Evolutionary conservation across 177 flowering plant species (phyloP), one percentile per base, ranked within the genome.

Genomic region (Vitis hybrid): DNA sequence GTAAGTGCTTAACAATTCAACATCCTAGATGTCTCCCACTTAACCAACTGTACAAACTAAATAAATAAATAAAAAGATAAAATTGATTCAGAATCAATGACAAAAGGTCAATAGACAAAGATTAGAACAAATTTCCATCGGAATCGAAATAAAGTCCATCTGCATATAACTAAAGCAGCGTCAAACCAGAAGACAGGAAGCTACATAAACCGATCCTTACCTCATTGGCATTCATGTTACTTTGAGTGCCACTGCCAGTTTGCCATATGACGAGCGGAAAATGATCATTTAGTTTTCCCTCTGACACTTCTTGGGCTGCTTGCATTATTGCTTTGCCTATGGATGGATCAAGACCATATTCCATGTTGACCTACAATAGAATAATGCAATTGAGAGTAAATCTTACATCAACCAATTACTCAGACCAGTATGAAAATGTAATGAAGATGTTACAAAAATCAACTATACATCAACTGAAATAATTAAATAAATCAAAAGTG

Each of bases 191-290:
- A 60, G 11, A 10, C 14, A 15, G 48, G 48, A 5, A 40, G 48
- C 48, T 45, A 34, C 21, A 68, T 23, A 65, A 64, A 60, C 23
- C 26, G 5, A 17, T 5, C 19, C 69, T 56, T 17, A 92, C 99
- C 99, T 96, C 99, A 82, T 96, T 96, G 57, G 99, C 98, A 73
- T 96, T 96, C 99, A 96, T 96, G 82, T 94, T 94, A 72, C 97
- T 92, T 77, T 96, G 99, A 64, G 98, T 94, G 57, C 99, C 98
- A 82, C 98, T 94, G 60, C 97, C 98, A 78, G 98, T 96, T 81
- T 96, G 99, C 99, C 99, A 96, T 57, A 96, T 87, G 12, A 96
- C 99, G 66, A 96, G 92, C 2, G 98, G 99, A 70, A 96, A 96
- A 73, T 96, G 98, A 67, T 94, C 97, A 75, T 90, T 86, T 54